A percentile compares a stretch with the other conserved stretches of the same genome.
These are phyloP conservation scores for Colletotrichum lentis DNA, from an alignment of 2,329 filamentous ascomycete species.

Conservation along the genomic window DNA sequence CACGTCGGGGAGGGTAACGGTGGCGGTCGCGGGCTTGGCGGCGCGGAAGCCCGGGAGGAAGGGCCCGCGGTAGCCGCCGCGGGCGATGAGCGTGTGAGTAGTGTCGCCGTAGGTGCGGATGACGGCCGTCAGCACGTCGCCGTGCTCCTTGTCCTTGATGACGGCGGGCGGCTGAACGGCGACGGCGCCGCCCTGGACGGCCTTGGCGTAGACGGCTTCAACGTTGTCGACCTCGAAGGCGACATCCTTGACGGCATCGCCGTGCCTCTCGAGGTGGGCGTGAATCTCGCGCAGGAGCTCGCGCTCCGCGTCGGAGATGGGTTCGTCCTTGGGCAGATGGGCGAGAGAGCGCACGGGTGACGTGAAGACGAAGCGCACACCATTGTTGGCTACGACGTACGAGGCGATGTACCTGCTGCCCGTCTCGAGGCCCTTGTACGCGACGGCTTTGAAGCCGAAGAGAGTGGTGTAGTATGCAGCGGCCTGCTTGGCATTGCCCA, in stretches of 20 bases:
- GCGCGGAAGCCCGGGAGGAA: slow-evolving; percentile 86
- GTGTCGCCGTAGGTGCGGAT: slow-evolving; percentile 96
- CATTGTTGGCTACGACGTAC: slow-evolving; percentile 81
- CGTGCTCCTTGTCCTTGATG: slow-evolving; percentile 65
- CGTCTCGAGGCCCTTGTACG: slow-evolving; percentile 89
- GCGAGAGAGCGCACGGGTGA: slow-evolving; percentile 75
- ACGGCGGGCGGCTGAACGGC: slow-evolving; percentile 69
- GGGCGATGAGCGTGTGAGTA: slow-evolving; percentile 88
- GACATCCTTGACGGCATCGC: slow-evolving; percentile 94
- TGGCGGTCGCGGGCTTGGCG: slow-evolving; percentile 52
- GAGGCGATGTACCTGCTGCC: slow-evolving; percentile 82
- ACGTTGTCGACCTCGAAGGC: slow-evolving; percentile 94
- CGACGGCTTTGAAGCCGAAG: slow-evolving; percentile 84
- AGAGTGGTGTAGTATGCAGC: slow-evolving; percentile 87
- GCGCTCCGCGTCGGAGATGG: slow-evolving; percentile 70
- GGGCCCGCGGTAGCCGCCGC: slow-evolving; percentile 70
- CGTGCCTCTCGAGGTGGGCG: slow-evolving; percentile 83
- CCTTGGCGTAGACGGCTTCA: slow-evolving; percentile 77
- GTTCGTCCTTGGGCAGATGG: slow-evolving; percentile 65
- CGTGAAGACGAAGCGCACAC: slow-evolving; percentile 83
- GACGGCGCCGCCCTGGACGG: slow-evolving; percentile 70
- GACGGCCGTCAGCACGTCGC: slow-evolving; percentile 75
- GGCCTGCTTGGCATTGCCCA: slow-evolving; percentile 95
- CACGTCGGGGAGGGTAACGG: slow-evolving; percentile 66
- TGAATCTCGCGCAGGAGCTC: slow-evolving; percentile 77